A percentile compares a stretch with the other conserved stretches of the same genome.
Evolutionary conservation across 371 early-diverging fungal species (phyloP).

Genomic region (Entomophthora muscae): DNA sequence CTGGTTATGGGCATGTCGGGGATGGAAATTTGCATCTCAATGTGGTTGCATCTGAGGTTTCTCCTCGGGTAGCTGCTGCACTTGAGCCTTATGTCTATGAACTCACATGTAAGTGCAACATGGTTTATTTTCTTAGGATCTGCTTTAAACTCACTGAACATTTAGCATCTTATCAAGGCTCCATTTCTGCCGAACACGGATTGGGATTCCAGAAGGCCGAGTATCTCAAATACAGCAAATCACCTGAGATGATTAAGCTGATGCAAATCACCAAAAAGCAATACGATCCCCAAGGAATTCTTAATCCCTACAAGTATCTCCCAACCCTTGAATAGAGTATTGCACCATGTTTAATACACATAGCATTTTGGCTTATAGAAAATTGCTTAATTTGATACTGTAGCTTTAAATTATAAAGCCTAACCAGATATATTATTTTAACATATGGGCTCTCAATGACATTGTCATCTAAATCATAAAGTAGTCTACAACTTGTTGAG

Average conservation of each 20-base stretch:
- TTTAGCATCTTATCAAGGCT: constrained; percentile 42
- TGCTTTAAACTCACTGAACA: constrained; percentile 4
- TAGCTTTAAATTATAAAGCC: too few relatives aligned
- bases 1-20: constrained; percentile 86
- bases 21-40: constrained; percentile 91
- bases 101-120: constrained; percentile 49
- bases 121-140: neutral
- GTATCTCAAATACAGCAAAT: constrained; percentile 43
- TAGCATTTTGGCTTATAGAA: too few relatives aligned
- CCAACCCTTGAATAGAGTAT: too few relatives aligned
- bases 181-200: constrained; percentile 66
- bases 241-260: constrained; percentile 32
- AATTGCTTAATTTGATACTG: too few relatives aligned
- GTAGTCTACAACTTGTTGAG: too few relatives aligned
- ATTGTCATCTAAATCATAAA: too few relatives aligned
- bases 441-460: too few relatives aligned
- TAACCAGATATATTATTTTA: too few relatives aligned
- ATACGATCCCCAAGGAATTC: constrained; percentile 66
- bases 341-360: too few relatives aligned
- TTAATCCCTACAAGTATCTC: constrained; percentile 61
- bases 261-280: constrained; percentile 50
- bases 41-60: constrained; percentile 47
- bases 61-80: constrained; percentile 29
- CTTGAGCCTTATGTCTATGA: constrained; percentile 93
- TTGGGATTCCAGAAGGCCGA: constrained; percentile 58